A percentile compares a stretch with the other conserved stretches of the same genome.
phyloP scores from a whole-genome alignment of 805 yeast species.

The Saturnispora quitensis region DNA sequence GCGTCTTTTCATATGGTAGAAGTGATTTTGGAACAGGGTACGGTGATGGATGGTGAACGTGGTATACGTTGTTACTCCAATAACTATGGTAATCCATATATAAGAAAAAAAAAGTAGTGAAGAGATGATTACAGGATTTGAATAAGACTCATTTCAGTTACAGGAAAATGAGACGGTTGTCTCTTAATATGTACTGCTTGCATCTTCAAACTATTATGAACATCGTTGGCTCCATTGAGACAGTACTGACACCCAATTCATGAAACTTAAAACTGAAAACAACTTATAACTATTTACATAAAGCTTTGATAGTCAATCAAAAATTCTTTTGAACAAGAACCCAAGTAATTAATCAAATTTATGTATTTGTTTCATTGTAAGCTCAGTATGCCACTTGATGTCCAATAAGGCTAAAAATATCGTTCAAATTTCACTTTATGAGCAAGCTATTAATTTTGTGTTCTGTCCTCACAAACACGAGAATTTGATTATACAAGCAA shows the following conservation, averaged over 20 bases:
- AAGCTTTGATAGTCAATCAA: too few relatives aligned
- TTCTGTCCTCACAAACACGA: neutral
- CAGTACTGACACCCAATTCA: too few relatives aligned
- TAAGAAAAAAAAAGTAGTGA: neutral
- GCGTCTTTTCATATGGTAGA: slow-evolving; percentile 14
- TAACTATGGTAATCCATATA: neutral
- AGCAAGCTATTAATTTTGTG: neutral
- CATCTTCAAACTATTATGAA: neutral
- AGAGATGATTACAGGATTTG: neutral
- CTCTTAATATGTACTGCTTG: too few relatives aligned
- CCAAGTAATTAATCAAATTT: too few relatives aligned
- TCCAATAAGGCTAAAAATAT: neutral
- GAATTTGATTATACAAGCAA: neutral
- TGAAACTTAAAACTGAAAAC: too few relatives aligned
- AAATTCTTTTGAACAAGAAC: too few relatives aligned
- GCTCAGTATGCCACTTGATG: too few relatives aligned
- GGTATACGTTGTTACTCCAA: slow-evolving; percentile 30
- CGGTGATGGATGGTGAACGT: slow-evolving; percentile 50
- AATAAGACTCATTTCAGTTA: neutral
- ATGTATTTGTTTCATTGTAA: too few relatives aligned
- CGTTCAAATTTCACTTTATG: neutral
- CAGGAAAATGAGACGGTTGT: neutral
- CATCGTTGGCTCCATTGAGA: neutral
- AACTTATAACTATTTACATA: too few relatives aligned
- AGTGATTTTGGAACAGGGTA: slow-evolving; percentile 19